Base-by-base conservation (phyloP, 2,329 filamentous ascomycete species). In the Claviceps humidiphila region DNA sequence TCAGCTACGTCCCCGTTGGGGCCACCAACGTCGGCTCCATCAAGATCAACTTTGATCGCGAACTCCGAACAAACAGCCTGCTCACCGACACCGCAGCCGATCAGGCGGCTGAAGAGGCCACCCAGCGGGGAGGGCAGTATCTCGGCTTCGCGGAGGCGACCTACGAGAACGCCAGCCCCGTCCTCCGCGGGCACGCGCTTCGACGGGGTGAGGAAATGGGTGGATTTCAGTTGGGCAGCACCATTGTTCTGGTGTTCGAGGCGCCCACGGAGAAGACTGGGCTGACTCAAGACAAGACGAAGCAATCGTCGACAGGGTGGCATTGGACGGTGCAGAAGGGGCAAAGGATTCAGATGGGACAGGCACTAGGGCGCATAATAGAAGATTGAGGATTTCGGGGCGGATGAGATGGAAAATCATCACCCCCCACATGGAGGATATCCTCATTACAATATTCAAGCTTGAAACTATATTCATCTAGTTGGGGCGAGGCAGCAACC, bases 1-100 rank as follows among this genome's bases (percentile, higher is more conserved):
- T 98, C 75, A 87, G 84, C 58, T 96, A 89, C 71, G 91, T 89
- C 0, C 90, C 94, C 14, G 93, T 98, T 38, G 93, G 93, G 56
- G 93, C 93, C 7, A 98, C 93, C 22, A 98, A 98, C 62, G 93
- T 98, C 45, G 93, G 93, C 52, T 94, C 87, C 54, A 97, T 98
- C 71, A 87, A 88, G 65, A 81, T 98, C 73, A 96, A 98, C 71
- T 98, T 98, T 67, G 94, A 98, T 70, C 77, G 84, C 54, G 93
- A 98, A 69, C 75, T 98, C 55, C 84, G 91, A 57, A 94, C 94
- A 50, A 98, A 98, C 71, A 89, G 83, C 59, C 74, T 98, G 50
- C 84, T 85, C 3, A 96, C 91, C 2, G 93, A 98, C 67, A 98
- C 91, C 0, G 88, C 84, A 14, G 91, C 91, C 17, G 90, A 96